Evolutionary conservation across 2,329 filamentous ascomycete species (phyloP).

Genomic region (Polychaeton citri): DNA sequence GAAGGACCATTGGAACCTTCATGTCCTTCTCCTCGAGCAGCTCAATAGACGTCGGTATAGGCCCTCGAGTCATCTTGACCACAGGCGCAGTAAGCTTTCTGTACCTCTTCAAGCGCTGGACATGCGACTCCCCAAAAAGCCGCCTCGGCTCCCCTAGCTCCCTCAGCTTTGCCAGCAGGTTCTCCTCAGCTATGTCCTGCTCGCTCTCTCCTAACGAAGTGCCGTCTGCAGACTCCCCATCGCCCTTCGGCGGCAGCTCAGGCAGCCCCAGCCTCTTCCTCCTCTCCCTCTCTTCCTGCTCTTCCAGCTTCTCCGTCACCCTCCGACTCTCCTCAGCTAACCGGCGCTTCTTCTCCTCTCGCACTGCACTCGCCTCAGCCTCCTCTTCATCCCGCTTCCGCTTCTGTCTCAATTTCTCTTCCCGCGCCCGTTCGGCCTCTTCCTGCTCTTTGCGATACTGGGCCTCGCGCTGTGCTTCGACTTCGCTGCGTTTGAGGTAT

Average conservation of each 20-base stretch:
- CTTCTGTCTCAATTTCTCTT: constrained; percentile 59
- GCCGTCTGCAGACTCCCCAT: constrained; percentile 19
- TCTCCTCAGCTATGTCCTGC: constrained; percentile 58
- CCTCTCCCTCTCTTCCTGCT: constrained; percentile 56
- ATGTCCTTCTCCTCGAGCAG: constrained; percentile 77
- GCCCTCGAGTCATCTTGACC: constrained; percentile 47
- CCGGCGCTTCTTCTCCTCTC: constrained; percentile 69
- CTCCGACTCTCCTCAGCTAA: constrained; percentile 68
- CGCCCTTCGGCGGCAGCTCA: constrained; percentile 39
- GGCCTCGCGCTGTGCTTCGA: constrained; percentile 68
- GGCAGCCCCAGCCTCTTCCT: constrained; percentile 70
- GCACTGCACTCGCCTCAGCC: constrained; percentile 49
- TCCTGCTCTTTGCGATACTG: constrained; percentile 74
- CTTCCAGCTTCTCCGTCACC: constrained; percentile 58
- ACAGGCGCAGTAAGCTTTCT: constrained; percentile 41
- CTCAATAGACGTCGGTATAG: constrained; percentile 73
- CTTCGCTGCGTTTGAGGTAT: constrained; percentile 71
- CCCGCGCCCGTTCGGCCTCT: constrained; percentile 56
- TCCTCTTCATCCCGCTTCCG: constrained; percentile 83
- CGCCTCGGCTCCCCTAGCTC: constrained; percentile 57
- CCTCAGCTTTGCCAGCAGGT: constrained; percentile 55
- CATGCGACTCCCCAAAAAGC: constrained; percentile 73
- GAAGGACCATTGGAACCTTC: constrained; percentile 57
- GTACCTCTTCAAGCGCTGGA: constrained; percentile 56
- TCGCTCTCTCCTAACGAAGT: constrained; percentile 19